A percentile compares a stretch with the other conserved stretches of the same genome.
phyloP scores from a whole-genome alignment of 768 basidiomycete species.

The Goffeauzyma gilvescens region DNA sequence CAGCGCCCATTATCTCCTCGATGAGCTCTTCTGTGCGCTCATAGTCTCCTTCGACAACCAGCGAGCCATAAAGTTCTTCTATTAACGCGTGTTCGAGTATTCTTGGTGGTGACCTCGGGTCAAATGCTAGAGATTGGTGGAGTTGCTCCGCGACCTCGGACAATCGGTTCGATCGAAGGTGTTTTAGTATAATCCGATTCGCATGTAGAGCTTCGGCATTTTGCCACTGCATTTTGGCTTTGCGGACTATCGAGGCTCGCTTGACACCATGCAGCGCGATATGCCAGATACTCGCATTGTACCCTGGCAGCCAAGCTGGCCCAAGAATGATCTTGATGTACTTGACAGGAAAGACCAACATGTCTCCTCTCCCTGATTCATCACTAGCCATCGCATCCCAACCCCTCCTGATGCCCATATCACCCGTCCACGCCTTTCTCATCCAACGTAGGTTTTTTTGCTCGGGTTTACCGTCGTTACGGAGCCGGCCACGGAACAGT shows the following conservation, averaged over 20 bases:
- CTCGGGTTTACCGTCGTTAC: conserved; percentile 8
- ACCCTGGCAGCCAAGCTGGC: too few relatives aligned
- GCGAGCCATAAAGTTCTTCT: conserved; percentile 5
- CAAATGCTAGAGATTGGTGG: neutral
- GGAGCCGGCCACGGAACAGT: conserved; percentile 3
- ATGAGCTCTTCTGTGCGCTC: conserved; percentile 3
- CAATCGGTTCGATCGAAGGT: conserved; percentile 8
- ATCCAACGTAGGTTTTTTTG: neutral
- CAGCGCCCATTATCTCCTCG: conserved; percentile 4
- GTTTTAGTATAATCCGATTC: conserved; percentile 12
- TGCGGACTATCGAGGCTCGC: conserved; percentile 1
- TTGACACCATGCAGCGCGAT: conserved; percentile 9
- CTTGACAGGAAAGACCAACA: conserved; percentile 1
- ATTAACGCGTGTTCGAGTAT: conserved; percentile 13
- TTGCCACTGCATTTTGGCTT: neutral
- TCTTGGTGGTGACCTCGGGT: neutral
- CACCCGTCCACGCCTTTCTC: neutral
- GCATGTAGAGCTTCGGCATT: conserved; percentile 8
- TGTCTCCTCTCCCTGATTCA: neutral
- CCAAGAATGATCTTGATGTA: conserved; percentile 4
- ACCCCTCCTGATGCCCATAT: neutral
- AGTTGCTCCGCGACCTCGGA: conserved; percentile 5
- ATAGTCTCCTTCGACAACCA: conserved; percentile 10
- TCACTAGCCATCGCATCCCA: neutral
- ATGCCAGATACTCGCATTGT: conserved; percentile 9